These are phyloP conservation scores for Lithospermum erythrorhizon DNA, from an alignment of 257 asterid genomes.

Conservation along the genomic window DNA sequence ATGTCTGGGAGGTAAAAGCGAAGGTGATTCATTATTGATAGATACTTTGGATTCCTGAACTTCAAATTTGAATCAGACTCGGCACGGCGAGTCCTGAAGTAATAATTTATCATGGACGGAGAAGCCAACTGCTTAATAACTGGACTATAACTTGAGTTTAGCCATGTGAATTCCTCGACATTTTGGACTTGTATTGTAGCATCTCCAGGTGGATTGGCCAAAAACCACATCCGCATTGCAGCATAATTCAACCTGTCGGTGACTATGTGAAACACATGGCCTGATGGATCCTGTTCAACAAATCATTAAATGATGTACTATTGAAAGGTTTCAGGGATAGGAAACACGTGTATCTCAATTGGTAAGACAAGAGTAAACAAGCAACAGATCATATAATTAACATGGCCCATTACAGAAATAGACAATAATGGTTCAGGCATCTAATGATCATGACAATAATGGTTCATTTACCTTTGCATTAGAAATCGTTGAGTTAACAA, in stretches of 20 bases:
- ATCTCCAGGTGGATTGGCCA: conserved; percentile 64
- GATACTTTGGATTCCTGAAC: conserved; percentile 87
- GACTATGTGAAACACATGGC: conserved; percentile 80
- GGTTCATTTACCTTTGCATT: conserved; percentile 54
- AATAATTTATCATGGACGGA: conserved; percentile 73
- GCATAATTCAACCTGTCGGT: conserved; percentile 86
- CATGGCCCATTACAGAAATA: no score
- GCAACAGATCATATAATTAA: no score
- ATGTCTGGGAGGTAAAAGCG: conserved; percentile 91
- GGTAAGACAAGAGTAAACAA: not conserved
- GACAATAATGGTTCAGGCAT: not conserved
- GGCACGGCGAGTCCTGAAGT: conserved; percentile 60
- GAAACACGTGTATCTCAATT: not conserved
- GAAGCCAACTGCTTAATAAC: conserved; percentile 77
- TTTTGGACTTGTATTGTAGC: conserved; percentile 71
- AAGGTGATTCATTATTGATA: conserved; percentile 90
- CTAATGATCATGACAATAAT: not conserved
- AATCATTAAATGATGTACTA: conserved; percentile 6
- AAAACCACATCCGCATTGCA: conserved; percentile 95
- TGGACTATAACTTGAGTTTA: conserved; percentile 90
- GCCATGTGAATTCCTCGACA: conserved; percentile 84
- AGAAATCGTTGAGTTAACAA: conserved; percentile 72
- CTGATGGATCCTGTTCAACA: conserved; percentile 49
- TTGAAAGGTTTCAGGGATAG: not conserved
- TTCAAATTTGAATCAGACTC: conserved; percentile 76